These are phyloP conservation scores for Colletotrichum sp. DNA, from an alignment of 2,329 filamentous ascomycete genomes.

Conservation along the genomic window DNA sequence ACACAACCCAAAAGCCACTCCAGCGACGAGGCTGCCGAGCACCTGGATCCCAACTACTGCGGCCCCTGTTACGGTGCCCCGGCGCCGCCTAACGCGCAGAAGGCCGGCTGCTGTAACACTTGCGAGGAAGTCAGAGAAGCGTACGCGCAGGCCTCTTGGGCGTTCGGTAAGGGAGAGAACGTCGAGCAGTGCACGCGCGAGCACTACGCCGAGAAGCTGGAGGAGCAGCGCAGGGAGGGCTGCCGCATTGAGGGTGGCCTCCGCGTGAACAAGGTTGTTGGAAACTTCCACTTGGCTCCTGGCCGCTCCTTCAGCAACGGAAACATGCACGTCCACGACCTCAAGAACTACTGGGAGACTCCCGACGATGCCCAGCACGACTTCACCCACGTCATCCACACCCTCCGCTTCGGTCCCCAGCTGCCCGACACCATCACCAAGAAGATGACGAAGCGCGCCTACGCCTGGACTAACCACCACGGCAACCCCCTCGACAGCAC, in stretches of 20 bases:
- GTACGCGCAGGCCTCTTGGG: slow-evolving; percentile 89
- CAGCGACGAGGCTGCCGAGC: slow-evolving; percentile 70
- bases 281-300: slow-evolving; percentile 98
- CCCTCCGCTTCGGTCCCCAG: slow-evolving; percentile 90
- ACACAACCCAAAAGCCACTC: slow-evolving; percentile 57
- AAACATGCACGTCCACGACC: slow-evolving; percentile 96
- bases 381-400: slow-evolving; percentile 88
- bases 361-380: slow-evolving; percentile 75
- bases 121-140: slow-evolving; percentile 97
- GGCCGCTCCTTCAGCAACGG: slow-evolving; percentile 95
- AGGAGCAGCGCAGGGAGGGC: slow-evolving; percentile 87
- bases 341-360: slow-evolving; percentile 91
- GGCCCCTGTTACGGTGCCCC: slow-evolving; percentile 90
- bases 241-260: slow-evolving; percentile 92
- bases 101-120: slow-evolving; percentile 93
- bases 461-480: slow-evolving; percentile 86
- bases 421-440: slow-evolving; percentile 74
- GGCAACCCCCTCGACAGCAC: slow-evolving; percentile 88
- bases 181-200: slow-evolving; percentile 96
- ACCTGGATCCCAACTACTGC: slow-evolving; percentile 92
- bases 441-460: slow-evolving; percentile 57
- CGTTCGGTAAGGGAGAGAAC: slow-evolving; percentile 88
- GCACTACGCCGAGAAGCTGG: slow-evolving; percentile 88
- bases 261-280: slow-evolving; percentile 97
- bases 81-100: slow-evolving; percentile 72